These are phyloP conservation scores for Capronia epimyces DNA, from an alignment of 2,329 filamentous ascomycete species.

Conservation along the genomic window DNA sequence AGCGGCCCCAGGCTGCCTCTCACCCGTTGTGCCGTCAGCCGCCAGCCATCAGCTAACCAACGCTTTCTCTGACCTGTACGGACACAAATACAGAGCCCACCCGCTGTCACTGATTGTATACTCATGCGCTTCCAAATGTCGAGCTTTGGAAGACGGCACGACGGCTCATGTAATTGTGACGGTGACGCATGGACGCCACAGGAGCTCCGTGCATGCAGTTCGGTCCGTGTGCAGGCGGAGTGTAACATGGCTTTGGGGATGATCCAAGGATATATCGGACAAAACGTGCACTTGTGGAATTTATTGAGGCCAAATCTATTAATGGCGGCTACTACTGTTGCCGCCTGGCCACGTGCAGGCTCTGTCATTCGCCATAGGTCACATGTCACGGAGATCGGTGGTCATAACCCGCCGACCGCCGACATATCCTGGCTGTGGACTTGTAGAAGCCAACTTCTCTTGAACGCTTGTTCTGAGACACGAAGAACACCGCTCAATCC, in stretches of 20 bases:
- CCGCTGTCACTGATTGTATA: too few relatives aligned
- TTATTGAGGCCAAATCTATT: constrained; percentile 6
- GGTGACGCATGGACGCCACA: too few relatives aligned
- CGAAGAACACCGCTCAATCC: neutral
- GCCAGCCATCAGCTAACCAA: too few relatives aligned
- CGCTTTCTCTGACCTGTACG: too few relatives aligned
- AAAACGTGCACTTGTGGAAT: neutral
- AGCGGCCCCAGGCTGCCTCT: too few relatives aligned
- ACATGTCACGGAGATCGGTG: constrained; percentile 18
- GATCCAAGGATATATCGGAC: neutral
- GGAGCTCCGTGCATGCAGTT: too few relatives aligned
- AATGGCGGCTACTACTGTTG: constrained; percentile 1
- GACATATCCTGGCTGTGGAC: neutral
- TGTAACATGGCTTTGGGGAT: neutral
- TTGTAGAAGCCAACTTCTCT: neutral
- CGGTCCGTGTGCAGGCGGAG: neutral
- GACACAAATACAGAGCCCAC: too few relatives aligned
- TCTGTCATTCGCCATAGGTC: constrained; percentile 10
- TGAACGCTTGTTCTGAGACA: neutral
- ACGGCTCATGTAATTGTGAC: too few relatives aligned
- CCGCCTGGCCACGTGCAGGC: constrained; percentile 2
- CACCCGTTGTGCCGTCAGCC: too few relatives aligned
- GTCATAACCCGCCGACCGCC: constrained; percentile 17
- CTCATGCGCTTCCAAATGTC: too few relatives aligned
- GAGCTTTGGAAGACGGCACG: too few relatives aligned